Evolutionary conservation across 768 basidiomycete species (phyloP).

Genomic region (Daedaleopsis nitida): DNA sequence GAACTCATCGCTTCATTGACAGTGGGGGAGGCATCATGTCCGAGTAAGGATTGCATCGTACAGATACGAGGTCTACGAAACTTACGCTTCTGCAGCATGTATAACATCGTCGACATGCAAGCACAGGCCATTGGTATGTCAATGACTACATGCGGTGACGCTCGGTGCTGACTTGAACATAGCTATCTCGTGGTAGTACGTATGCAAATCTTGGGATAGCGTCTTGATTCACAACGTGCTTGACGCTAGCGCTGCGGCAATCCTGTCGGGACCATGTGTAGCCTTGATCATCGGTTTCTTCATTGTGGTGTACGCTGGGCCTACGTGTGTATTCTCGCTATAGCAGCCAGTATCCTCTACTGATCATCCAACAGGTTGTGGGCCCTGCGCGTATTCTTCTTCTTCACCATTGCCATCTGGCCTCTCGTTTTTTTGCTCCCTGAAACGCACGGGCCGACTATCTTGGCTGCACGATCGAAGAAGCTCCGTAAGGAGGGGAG

Average conservation of each 20-base stretch:
- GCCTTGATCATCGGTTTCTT: conserved; percentile 28
- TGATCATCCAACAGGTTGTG: conserved; percentile 17
- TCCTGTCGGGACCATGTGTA: conserved; percentile 22
- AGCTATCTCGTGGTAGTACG: conserved; percentile 15
- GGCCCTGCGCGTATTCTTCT: conserved; percentile 25
- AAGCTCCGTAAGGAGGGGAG: conserved; percentile 17
- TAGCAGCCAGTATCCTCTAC: not conserved
- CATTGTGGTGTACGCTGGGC: conserved; percentile 18
- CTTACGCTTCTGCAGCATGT: not conserved
- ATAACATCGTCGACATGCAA: conserved; percentile 3
- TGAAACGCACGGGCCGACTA: conserved; percentile 25
- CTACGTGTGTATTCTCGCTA: conserved; percentile 5
- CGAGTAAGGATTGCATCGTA: conserved; percentile 6
- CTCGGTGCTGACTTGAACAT: conserved; percentile 9
- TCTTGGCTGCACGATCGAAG: conserved; percentile 19
- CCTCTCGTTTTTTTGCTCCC: conserved; percentile 23
- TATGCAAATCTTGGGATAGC: not conserved
- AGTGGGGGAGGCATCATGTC: conserved; percentile 18
- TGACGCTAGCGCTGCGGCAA: conserved; percentile 16
- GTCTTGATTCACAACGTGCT: not conserved
- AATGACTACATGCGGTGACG: not conserved
- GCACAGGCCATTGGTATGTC: not conserved
- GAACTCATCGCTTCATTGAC: not conserved
- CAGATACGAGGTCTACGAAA: not conserved
- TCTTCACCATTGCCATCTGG: conserved; percentile 17